Conservation (phyloP, 2,329 filamentous ascomycete genomes). For the Lasiodiplodia hormozganensis region DNA sequence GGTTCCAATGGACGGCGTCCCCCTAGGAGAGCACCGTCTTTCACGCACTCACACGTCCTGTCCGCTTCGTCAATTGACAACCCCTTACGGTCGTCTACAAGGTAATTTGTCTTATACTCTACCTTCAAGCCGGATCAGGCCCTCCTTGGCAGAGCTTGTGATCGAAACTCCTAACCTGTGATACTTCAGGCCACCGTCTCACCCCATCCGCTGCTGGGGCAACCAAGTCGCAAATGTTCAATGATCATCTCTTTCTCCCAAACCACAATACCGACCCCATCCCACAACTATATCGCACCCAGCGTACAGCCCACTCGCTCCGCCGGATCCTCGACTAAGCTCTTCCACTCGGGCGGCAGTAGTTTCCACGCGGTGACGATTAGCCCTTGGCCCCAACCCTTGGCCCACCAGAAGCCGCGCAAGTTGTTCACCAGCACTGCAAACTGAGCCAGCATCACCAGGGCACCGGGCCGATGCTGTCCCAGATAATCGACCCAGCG, state of each 20-base stretch:
- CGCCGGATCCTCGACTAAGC: slow-evolving; percentile 15
- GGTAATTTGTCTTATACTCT: neutral
- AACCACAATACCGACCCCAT: neutral
- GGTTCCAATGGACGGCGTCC: too few species aligned
- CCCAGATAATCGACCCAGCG: slow-evolving; percentile 23
- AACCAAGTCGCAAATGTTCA: neutral
- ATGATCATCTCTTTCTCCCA: neutral
- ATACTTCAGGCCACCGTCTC: neutral
- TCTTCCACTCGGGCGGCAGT: slow-evolving; percentile 11
- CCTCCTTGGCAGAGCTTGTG: neutral
- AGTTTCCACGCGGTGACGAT: slow-evolving; percentile 16
- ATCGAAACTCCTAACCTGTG: neutral
- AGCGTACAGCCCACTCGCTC: slow-evolving; percentile 7
- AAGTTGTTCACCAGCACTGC: slow-evolving; percentile 22
- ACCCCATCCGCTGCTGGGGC: neutral
- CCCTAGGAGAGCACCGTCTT: neutral
- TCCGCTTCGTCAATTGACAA: neutral
- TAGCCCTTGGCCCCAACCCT: slow-evolving; percentile 23
- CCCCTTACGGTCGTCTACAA: neutral
- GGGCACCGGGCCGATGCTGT: slow-evolving; percentile 7
- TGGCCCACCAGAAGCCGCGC: slow-evolving; percentile 26
- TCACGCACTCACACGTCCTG: neutral
- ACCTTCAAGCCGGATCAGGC: neutral
- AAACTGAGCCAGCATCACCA: slow-evolving; percentile 27
- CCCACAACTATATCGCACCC: neutral